Base-by-base conservation (phyloP, 2,329 filamentous ascomycete species). In the Fusarium sp. region DNA sequence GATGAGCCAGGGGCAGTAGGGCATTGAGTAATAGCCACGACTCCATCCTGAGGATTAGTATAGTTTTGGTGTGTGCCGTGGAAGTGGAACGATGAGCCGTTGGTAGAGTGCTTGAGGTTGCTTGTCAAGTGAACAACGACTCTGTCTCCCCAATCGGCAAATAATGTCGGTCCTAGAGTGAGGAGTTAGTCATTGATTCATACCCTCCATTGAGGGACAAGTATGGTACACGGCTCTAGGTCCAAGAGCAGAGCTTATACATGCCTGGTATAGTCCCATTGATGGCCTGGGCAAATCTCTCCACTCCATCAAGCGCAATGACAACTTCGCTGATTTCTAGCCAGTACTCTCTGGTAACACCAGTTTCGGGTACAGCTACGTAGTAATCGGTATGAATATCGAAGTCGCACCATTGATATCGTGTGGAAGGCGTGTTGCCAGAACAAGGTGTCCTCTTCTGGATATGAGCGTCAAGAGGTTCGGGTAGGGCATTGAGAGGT, bases 61-160 rank as follows among this genome's bases (percentile, higher is more conserved):
- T 83, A 81, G 62, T 84, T 81, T 74, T 91, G 88, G 23, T 87
- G 85, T 40, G 91, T 79, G 34, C 89, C 90, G 70, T 92, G 90
- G 79, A 85, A 91, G 76, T 92, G 90, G 31, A 91, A 87, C 11
- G 84, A 83, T 9, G 88, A 91, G 41, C 89, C 88, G 62, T 91
- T 91, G 15, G 69, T 65, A 79, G 78, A 78, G 56, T 34, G 47
- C 28, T 70, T 55, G 28, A 83, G 66, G 5, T 76, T 76, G 76
- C 90, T 92, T 43, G 80, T 85, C 16, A 91, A 83, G 56, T 86
- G 86, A 34, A 89, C 79, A 15, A 79, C 74, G 7, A 90, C 80
- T 23, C 68, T 79, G 62, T 85, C 82, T 23, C 81, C 84, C 84
- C 86, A 88, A 73, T 87, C 81, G 6, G 85, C 88, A 50, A 84